Conservation (phyloP, 495 filamentous ascomycete species). For the Xylaria cubensis region DNA sequence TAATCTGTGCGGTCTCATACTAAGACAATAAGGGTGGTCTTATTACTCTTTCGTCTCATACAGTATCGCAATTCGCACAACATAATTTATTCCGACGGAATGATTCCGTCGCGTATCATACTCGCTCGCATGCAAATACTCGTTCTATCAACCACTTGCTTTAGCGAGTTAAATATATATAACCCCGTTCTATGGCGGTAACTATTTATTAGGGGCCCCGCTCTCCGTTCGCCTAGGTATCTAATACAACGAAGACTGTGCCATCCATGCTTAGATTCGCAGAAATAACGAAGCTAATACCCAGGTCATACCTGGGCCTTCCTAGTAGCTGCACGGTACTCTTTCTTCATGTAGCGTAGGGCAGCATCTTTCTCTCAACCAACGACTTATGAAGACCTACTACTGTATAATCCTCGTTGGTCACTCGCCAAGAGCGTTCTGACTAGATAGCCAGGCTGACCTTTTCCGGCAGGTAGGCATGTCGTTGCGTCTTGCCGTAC, state of each 20-base stretch:
- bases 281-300: not conserved
- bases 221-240: not conserved
- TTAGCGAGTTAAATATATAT: not conserved
- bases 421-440: not conserved
- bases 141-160: not conserved
- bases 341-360: not conserved
- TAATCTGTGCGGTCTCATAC: not conserved
- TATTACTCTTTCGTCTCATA: not conserved
- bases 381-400: not conserved
- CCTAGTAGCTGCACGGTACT: not conserved
- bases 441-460: not conserved
- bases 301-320: not conserved
- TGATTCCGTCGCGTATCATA: not conserved
- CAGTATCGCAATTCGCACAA: not conserved
- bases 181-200: not conserved
- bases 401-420: not conserved
- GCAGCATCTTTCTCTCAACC: not conserved
- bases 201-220: conserved; percentile 4
- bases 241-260: not conserved
- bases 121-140: not conserved
- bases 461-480: not conserved
- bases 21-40: not conserved
- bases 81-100: not conserved
- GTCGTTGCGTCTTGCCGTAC: not conserved
- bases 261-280: not conserved